These are phyloP conservation scores for Piper longum DNA, from an alignment of 164 flowering plant species.

Conservation along the genomic window DNA sequence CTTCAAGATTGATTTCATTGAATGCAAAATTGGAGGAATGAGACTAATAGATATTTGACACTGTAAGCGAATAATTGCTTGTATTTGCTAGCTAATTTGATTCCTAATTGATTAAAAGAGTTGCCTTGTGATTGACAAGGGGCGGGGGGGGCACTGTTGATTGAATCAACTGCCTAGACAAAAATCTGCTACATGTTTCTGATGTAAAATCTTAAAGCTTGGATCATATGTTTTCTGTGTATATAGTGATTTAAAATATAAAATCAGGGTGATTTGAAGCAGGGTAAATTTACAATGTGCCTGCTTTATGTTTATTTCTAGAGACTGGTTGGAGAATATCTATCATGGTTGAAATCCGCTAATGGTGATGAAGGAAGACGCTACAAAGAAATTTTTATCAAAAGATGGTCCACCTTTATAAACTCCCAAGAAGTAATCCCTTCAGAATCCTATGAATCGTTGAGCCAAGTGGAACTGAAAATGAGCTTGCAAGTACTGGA, in stretches of 20 bases:
- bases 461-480: constrained; percentile 25
- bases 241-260: neutral
- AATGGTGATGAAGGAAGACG: constrained; percentile 44
- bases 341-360: constrained; percentile 52
- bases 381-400: constrained; percentile 54
- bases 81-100: neutral
- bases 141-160: neutral
- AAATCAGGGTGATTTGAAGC: neutral
- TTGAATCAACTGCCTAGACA: neutral
- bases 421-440: constrained; percentile 14
- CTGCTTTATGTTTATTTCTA: constrained; percentile 17
- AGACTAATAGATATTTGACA: neutral
- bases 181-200: too few species aligned
- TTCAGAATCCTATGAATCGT: constrained; percentile 26
- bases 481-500: constrained; percentile 35
- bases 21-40: neutral
- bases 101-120: neutral
- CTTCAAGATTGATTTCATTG: too few species aligned
- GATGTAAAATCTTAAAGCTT: too few species aligned
- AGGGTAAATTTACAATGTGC: neutral
- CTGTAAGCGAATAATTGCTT: too few species aligned
- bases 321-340: constrained; percentile 62
- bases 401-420: constrained; percentile 51
- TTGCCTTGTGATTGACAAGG: neutral
- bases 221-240: too few species aligned